Percentiles rank a stretch among this genome's conserved stretches.
Evolutionary conservation across 495 filamentous ascomycete species (phyloP).

Genomic region (Gamarada debralockiae): DNA sequence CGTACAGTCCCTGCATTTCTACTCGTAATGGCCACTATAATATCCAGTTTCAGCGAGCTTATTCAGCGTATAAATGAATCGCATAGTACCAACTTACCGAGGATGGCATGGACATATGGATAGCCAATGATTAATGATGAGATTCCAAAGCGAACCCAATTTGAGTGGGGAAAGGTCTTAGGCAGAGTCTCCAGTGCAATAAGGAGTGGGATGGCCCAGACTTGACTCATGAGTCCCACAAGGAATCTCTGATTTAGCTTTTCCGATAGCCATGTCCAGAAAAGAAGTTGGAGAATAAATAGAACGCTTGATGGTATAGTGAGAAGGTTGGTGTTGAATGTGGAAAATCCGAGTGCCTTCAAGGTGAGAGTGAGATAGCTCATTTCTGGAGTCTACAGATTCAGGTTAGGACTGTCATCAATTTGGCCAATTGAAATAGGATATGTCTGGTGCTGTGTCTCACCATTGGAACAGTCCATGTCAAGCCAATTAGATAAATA

Average conservation of each 20-base stretch:
- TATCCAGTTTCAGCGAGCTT: neutral
- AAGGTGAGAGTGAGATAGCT: slow-evolving; percentile 62
- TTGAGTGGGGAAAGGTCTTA: neutral
- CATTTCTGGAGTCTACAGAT: slow-evolving; percentile 34
- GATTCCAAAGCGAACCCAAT: slow-evolving; percentile 53
- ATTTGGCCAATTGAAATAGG: neutral
- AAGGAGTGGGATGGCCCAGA: slow-evolving; percentile 56
- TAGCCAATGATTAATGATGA: slow-evolving; percentile 47
- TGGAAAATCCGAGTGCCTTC: slow-evolving; percentile 56
- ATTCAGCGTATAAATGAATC: neutral
- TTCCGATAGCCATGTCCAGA: slow-evolving; percentile 55
- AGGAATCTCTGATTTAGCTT: slow-evolving; percentile 52
- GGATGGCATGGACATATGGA: slow-evolving; percentile 51
- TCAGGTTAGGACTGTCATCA: neutral
- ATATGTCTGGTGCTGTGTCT: too few species aligned
- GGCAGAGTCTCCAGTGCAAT: slow-evolving; percentile 46
- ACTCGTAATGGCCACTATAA: slow-evolving; percentile 61
- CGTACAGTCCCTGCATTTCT: slow-evolving; percentile 65
- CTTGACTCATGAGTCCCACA: slow-evolving; percentile 42
- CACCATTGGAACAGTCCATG: slow-evolving; percentile 47
- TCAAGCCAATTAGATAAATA: slow-evolving; percentile 60
- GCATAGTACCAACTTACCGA: neutral
- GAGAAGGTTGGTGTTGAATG: slow-evolving; percentile 66
- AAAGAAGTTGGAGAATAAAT: slow-evolving; percentile 42
- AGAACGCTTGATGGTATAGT: slow-evolving; percentile 56